These are phyloP conservation scores for Haberlea rhodopensis DNA, from an alignment of 257 asterid genomes.

Conservation along the genomic window DNA sequence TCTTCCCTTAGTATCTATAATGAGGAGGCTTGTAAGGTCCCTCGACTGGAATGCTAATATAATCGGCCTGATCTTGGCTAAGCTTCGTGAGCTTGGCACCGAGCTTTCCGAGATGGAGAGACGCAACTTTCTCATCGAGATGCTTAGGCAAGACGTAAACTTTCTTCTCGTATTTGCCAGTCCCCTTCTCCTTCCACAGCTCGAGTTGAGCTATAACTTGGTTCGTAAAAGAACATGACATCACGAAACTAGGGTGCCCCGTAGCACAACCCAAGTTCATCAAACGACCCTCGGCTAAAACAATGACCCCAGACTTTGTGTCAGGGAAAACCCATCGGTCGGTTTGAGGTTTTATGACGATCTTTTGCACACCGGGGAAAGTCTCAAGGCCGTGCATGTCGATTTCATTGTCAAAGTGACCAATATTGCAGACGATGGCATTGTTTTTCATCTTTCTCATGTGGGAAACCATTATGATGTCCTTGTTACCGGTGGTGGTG, in stretches of 20 bases:
- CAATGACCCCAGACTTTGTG: slow-evolving; percentile 40
- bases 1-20: slow-evolving; percentile 48
- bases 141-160: slow-evolving; percentile 57
- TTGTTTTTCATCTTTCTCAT: slow-evolving; percentile 65
- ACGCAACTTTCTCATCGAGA: slow-evolving; percentile 63
- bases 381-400: slow-evolving; percentile 60
- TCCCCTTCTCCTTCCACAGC: slow-evolving; percentile 51
- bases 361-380: slow-evolving; percentile 51
- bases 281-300: slow-evolving; percentile 60
- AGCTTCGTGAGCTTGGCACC: slow-evolving; percentile 63
- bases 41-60: slow-evolving; percentile 49
- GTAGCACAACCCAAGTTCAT: slow-evolving; percentile 76
- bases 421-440: slow-evolving; percentile 67
- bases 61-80: slow-evolving; percentile 45
- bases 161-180: slow-evolving; percentile 57
- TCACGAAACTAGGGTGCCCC: slow-evolving; percentile 61
- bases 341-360: slow-evolving; percentile 59
- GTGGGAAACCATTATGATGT: slow-evolving; percentile 55
- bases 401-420: slow-evolving; percentile 63
- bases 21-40: slow-evolving; percentile 68
- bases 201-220: slow-evolving; percentile 67
- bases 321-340: slow-evolving; percentile 62
- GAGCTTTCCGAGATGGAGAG: slow-evolving; percentile 61
- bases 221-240: slow-evolving; percentile 64
- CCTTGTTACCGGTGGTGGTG: slow-evolving; percentile 68